phyloP scores from a whole-genome alignment of 2,329 filamentous ascomycete species.

The Aspergillus awamori region DNA sequence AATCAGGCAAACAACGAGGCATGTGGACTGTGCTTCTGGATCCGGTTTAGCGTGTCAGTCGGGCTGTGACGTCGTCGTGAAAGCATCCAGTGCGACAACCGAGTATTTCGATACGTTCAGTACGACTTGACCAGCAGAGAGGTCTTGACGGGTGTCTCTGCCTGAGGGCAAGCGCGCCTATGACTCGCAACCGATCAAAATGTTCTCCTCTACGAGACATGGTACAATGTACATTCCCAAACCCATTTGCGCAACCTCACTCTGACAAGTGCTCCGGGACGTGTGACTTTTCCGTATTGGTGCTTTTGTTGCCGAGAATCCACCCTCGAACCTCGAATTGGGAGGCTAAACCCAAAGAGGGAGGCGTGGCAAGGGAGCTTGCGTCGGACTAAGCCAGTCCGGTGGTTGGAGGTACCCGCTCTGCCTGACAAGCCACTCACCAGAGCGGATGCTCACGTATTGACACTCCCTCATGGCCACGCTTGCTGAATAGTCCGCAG shows the following conservation, averaged over 20 bases:
- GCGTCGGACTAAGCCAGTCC: conserved; percentile 25
- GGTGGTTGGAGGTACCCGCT: conserved; percentile 20
- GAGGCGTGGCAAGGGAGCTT: conserved; percentile 13
- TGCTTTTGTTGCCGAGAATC: background rate
- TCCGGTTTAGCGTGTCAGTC: conserved; percentile 18
- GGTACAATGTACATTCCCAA: background rate
- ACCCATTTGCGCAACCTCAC: background rate
- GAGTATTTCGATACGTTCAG: background rate
- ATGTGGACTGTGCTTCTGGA: conserved; percentile 14
- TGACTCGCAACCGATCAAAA: background rate
- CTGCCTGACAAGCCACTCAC: background rate
- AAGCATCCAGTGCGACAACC: conserved; percentile 16
- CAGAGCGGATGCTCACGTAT: no score
- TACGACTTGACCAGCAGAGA: no score
- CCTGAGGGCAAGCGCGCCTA: background rate
- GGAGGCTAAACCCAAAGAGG: background rate
- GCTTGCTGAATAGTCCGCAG: background rate
- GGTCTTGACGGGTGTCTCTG: no score
- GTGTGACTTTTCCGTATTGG: no score
- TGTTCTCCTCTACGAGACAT: background rate
- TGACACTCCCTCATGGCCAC: background rate
- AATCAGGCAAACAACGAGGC: background rate
- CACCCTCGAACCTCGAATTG: background rate
- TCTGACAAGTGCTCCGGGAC: background rate
- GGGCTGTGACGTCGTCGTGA: conserved; percentile 36